Conservation (phyloP, 1,284 basidiomycete species). For the Pholiota adiposa region DNA sequence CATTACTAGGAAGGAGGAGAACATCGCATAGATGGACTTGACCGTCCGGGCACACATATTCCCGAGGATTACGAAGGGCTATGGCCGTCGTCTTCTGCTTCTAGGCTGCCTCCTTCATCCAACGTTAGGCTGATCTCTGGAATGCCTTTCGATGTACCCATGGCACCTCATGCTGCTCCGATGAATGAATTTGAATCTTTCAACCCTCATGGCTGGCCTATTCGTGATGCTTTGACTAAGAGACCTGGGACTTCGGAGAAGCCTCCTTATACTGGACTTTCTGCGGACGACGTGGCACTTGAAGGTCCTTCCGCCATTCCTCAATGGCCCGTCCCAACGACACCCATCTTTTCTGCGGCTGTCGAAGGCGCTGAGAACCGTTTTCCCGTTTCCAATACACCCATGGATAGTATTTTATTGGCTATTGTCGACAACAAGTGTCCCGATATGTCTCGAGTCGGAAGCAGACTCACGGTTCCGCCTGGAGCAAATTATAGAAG, state of each 20-base stretch:
- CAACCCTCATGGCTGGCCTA: not conserved
- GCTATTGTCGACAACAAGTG: not conserved
- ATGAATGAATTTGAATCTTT: not conserved
- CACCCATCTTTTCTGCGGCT: not conserved
- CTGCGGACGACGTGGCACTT: not conserved
- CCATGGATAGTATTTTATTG: not conserved
- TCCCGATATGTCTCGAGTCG: not conserved
- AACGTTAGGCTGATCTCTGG: not conserved
- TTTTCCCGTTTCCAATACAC: not conserved
- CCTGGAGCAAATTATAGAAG: not conserved
- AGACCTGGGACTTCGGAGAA: not conserved
- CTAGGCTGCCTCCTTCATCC: not conserved
- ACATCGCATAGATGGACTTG: not conserved
- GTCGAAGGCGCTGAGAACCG: not conserved
- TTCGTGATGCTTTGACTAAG: not conserved
- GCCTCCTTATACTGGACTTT: not conserved
- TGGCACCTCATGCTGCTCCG: not conserved
- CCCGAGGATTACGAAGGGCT: slow-evolving; percentile 2
- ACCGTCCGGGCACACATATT: not conserved
- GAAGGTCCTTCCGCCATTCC: not conserved
- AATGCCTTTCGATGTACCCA: not conserved
- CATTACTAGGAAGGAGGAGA: not conserved
- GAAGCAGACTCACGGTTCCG: not conserved
- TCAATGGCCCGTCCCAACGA: not conserved
- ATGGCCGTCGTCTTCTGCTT: slow-evolving; percentile 12